Evolutionary conservation across 345 rosid genomes (phyloP), one percentile per base, ranked within the genome.

Genomic region (Bruguiera gymnorhiza): DNA sequence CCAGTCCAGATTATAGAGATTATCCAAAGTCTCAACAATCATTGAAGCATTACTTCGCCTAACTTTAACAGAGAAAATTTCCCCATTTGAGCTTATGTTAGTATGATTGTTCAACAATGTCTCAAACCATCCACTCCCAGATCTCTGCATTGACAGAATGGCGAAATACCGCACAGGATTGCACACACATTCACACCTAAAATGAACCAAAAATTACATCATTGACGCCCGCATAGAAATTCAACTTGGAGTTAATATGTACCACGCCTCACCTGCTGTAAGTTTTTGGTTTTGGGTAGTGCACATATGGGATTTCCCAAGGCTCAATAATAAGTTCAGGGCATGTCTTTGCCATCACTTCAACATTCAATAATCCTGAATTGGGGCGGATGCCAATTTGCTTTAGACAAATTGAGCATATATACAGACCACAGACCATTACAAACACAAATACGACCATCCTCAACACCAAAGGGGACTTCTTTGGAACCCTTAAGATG

Each of bases 101-200:
- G 98, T 90, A 78, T 96, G 99, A 70, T 89, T 92, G 71, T 96
- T 96, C 52, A 96, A 82, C 70, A 96, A 78, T 4, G 97, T 96
- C 85, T 96, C 99, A 76, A 92, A 96, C 99, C 99, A 96, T 64
- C 99, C 99, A 62, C 99, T 96, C 73, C 99, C 99, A 18, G 97
- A 96, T 75, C 99, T 91, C 89, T 96, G 99, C 99, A 96, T 96
- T 20, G 96, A 96, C 64, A 96, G 78, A 81, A 96, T 92, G 26
- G 99, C 97, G 69, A 96, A 96, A 82, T 90, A 79, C 83, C 93
- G 85, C 58, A 96, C 98, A 8, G 98, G 98, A 86, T 78, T 78
- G 89, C 99, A 92, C 0, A 76, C 66, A 81, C 97, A 96, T 76
- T 96, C 98, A 63, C 76, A 94, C 93, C 99, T 96, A 70, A n/a